Percentiles rank a stretch among this genome's conserved stretches.
Evolutionary conservation across 176 grass and related monocot species (phyloP).

Genomic region (Pontederia paniculata): DNA sequence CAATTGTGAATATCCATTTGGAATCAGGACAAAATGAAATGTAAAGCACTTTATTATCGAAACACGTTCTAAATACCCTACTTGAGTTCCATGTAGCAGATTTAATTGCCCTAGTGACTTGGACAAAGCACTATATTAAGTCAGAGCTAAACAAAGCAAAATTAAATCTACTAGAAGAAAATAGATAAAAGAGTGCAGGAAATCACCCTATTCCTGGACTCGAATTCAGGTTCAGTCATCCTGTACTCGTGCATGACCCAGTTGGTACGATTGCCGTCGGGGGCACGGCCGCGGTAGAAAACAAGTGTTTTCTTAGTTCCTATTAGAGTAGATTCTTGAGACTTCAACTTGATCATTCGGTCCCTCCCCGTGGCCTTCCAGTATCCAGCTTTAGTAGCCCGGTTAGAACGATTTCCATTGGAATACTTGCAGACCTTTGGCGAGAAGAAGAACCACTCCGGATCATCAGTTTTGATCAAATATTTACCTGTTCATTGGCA

Average conservation of each 20-base stretch:
- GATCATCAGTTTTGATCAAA: constrained; percentile 3
- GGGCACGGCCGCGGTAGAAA: constrained; percentile 15
- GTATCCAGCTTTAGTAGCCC: constrained; percentile 7
- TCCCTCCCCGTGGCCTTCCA: constrained; percentile 17
- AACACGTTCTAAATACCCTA: too few species aligned
- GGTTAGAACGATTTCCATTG: constrained; percentile 11
- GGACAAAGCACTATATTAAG: too few species aligned
- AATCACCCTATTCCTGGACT: not conserved
- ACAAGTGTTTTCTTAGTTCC: constrained; percentile 20
- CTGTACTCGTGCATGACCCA: constrained; percentile 21
- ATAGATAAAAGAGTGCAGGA: not conserved
- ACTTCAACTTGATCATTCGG: not conserved
- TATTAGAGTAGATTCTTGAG: not conserved
- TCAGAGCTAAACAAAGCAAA: too few species aligned
- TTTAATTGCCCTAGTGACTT: too few species aligned
- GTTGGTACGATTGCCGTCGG: constrained; percentile 10
- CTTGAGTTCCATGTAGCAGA: too few species aligned
- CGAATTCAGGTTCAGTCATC: not conserved
- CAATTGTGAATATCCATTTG: too few species aligned
- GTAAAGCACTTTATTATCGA: too few species aligned
- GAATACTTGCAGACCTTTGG: constrained; percentile 14
- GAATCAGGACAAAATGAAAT: too few species aligned
- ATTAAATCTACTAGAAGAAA: not conserved
- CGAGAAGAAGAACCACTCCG: constrained; percentile 19
- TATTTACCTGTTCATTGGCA: constrained; percentile 1